Base-by-base conservation (phyloP, 2,329 filamentous ascomycete genomes). In the Hypoxylon sp. region DNA sequence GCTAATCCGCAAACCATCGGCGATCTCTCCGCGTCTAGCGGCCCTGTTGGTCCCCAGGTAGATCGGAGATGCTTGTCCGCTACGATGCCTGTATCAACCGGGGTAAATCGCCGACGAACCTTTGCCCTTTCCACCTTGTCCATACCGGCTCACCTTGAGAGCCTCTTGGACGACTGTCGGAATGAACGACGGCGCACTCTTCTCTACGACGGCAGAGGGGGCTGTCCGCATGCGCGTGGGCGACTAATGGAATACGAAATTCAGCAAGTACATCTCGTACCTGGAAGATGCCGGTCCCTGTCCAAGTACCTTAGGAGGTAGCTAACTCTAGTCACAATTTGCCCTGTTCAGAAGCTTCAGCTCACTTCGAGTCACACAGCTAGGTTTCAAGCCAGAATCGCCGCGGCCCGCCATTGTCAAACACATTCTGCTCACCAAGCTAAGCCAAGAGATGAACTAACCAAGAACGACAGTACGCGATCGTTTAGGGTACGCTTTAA, bases 1-100 rank as follows among this genome's bases (percentile, higher is more conserved):
- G 42, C 61, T 48, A 64, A 59, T 59, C 51, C 58, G 42, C 48
- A 64, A 33, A 13, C 23, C 51, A 65, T 65, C 62, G 62, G 59
- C 60, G 62, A 65, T 63, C 59, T 56, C 57, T 57, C 62, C 57
- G 57, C 51, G 43, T 58, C 37, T 58, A 50, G 31, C 41, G 33
- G 18, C 31, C 46, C 33, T 10, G 38, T 21, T 10, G 18, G n/a
- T n/a, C 17, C 35, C 17, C 10, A 20, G 50, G n/a, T 35, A 53
- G 56, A 59, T 60, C 56, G 56, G 48, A 54, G 60, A 58, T 60
- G 59, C 59, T 58, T 43, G 23, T 51, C 55, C 54, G 23, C 38
- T 55, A 21, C 46, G 49, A 57, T 47, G 53, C 55, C 31, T 59
- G 55, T 57, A 55, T 37, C 49, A 27, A 18, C 57, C 43, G 49